Evolutionary conservation across 1,284 basidiomycete species (phyloP).

Genomic region (Cryptococcus deneoformans): DNA sequence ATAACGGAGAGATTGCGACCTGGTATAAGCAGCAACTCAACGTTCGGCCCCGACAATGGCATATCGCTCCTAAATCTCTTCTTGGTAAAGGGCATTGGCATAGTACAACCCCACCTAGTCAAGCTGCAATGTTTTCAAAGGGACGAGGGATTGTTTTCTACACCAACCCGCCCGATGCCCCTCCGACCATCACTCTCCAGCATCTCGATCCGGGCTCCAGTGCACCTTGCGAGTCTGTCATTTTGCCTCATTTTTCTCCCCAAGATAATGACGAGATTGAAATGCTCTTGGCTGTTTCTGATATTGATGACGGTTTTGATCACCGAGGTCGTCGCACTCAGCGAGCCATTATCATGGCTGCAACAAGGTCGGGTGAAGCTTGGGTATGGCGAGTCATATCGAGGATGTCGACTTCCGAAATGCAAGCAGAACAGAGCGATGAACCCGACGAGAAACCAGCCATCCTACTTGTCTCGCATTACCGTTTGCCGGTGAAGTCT

Average conservation of each 20-base stretch:
- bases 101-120: constrained; percentile 8
- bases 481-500: constrained; percentile 29
- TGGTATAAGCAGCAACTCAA: constrained; percentile 42
- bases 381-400: constrained; percentile 47
- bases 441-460: constrained; percentile 21
- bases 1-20: constrained; percentile 35
- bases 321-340: constrained; percentile 29
- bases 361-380: constrained; percentile 30
- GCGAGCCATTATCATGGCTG: constrained; percentile 44
- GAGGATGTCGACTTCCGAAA: constrained; percentile 4
- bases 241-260: constrained; percentile 35
- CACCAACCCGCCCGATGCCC: constrained; percentile 9
- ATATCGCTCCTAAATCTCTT: constrained; percentile 14
- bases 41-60: constrained; percentile 15
- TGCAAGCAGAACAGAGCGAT: neutral
- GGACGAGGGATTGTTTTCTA: constrained; percentile 45
- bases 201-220: constrained; percentile 34
- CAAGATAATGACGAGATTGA: constrained; percentile 32
- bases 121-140: constrained; percentile 43
- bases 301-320: constrained; percentile 49
- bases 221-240: constrained; percentile 24
- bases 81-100: constrained; percentile 42
- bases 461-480: constrained; percentile 35
- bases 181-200: constrained; percentile 30
- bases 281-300: constrained; percentile 44